These are phyloP conservation scores for Lactarius sp. DNA, from an alignment of 768 basidiomycete species.

Conservation along the genomic window DNA sequence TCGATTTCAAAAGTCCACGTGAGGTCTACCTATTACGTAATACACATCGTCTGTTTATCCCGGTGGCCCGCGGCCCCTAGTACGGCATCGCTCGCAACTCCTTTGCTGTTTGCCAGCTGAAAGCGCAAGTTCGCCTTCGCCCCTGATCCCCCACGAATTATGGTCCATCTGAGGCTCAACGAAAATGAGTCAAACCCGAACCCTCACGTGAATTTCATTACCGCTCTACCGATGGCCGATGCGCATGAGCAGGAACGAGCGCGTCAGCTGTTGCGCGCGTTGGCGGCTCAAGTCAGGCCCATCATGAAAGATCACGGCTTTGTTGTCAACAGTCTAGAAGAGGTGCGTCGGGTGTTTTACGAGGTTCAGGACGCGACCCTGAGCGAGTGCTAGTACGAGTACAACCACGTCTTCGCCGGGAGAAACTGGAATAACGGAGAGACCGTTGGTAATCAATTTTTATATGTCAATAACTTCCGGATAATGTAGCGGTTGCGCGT, in stretches of 20 bases:
- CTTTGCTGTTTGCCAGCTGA: too few relatives aligned
- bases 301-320: conserved; percentile 80
- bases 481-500: neutral
- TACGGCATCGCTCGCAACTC: too few relatives aligned
- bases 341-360: conserved; percentile 43
- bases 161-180: conserved; percentile 76
- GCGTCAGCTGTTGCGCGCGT: conserved; percentile 64
- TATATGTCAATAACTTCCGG: conserved; percentile 8
- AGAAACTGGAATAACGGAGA: conserved; percentile 86
- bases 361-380: neutral
- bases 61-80: too few relatives aligned
- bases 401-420: conserved; percentile 72
- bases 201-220: conserved; percentile 71
- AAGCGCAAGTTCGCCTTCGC: neutral
- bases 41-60: too few relatives aligned
- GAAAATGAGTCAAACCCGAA: conserved; percentile 69
- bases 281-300: conserved; percentile 80
- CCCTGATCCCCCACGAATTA: conserved; percentile 27
- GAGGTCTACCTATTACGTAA: too few relatives aligned
- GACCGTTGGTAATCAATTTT: conserved; percentile 51
- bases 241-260: conserved; percentile 54
- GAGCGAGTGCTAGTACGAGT: conserved; percentile 54
- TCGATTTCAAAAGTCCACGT: too few relatives aligned
- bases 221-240: conserved; percentile 44
- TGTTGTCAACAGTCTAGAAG: conserved; percentile 72